A percentile compares a stretch with the other conserved stretches of the same genome.
Evolutionary conservation across 345 rosid species (phyloP).

Genomic region (Ceriops decandra): DNA sequence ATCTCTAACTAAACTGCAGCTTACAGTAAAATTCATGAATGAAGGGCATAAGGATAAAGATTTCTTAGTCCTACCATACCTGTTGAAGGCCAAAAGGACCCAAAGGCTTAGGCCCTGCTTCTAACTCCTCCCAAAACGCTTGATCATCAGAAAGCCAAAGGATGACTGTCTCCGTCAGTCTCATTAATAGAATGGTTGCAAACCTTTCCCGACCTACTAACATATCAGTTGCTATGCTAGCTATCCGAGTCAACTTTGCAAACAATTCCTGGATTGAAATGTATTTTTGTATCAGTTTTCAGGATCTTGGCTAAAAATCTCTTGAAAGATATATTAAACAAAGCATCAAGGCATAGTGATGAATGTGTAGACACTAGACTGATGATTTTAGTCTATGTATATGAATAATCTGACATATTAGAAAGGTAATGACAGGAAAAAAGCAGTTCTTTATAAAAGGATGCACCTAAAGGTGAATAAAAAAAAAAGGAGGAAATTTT

Average conservation of each 20-base stretch:
- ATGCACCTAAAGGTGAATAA: no score
- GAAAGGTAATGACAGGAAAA: no score
- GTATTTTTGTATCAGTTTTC: neutral
- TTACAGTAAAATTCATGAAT: neutral
- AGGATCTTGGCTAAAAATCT: neutral
- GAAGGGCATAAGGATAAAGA: neutral
- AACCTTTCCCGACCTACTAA: slow-evolving; percentile 88
- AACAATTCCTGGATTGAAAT: slow-evolving; percentile 54
- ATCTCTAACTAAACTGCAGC: neutral
- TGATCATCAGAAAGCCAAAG: slow-evolving; percentile 94
- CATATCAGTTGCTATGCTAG: slow-evolving; percentile 61
- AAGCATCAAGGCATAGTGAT: neutral
- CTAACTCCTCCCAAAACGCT: slow-evolving; percentile 82
- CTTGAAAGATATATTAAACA: neutral
- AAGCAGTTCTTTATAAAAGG: no score
- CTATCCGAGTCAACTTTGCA: slow-evolving; percentile 55
- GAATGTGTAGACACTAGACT: no score
- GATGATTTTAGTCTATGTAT: no score
- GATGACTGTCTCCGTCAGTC: slow-evolving; percentile 81
- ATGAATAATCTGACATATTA: no score
- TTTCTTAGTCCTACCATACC: slow-evolving; percentile 24
- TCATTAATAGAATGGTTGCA: slow-evolving; percentile 79
- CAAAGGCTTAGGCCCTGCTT: slow-evolving; percentile 58
- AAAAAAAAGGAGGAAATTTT: neutral
- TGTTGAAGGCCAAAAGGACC: slow-evolving; percentile 86